phyloP scores from a whole-genome alignment of 129 eudicot species.

The Scalesia atractyloides region DNA sequence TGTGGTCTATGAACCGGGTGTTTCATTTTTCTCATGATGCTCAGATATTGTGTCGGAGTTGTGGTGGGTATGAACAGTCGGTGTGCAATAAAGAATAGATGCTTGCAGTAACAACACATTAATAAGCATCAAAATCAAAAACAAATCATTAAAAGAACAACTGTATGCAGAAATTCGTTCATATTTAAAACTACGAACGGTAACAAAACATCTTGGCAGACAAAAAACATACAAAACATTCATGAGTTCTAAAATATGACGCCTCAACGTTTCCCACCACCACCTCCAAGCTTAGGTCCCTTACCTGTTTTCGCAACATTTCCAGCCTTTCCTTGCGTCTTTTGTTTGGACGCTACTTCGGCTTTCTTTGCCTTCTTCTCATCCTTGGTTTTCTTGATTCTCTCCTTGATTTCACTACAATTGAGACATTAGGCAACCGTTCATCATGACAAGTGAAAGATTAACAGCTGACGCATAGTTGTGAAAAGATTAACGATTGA shows the following conservation, averaged over 20 bases:
- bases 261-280: conserved; percentile 60
- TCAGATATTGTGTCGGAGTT: too few species aligned
- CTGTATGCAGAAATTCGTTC: background rate
- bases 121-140: background rate
- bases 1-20: too few species aligned
- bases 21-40: too few species aligned
- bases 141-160: background rate
- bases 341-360: conserved; percentile 48
- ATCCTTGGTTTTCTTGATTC: conserved; percentile 64
- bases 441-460: background rate
- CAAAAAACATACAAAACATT: conserved; percentile 6
- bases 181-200: conserved; percentile 2
- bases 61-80: too few species aligned
- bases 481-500: too few species aligned
- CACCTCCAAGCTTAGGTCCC: conserved; percentile 64
- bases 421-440: background rate
- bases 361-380: conserved; percentile 74
- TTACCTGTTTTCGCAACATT: conserved; percentile 42
- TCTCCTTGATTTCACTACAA: conserved; percentile 58
- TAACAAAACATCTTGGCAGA: conserved; percentile 11
- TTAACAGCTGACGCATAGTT: background rate
- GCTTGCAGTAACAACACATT: too few species aligned
- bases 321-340: conserved; percentile 45
- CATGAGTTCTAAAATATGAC: background rate
- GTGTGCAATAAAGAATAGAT: background rate